Base-by-base conservation (phyloP, 192 early-diverging fungal genomes). In the Glomus cerebriforme region DNA sequence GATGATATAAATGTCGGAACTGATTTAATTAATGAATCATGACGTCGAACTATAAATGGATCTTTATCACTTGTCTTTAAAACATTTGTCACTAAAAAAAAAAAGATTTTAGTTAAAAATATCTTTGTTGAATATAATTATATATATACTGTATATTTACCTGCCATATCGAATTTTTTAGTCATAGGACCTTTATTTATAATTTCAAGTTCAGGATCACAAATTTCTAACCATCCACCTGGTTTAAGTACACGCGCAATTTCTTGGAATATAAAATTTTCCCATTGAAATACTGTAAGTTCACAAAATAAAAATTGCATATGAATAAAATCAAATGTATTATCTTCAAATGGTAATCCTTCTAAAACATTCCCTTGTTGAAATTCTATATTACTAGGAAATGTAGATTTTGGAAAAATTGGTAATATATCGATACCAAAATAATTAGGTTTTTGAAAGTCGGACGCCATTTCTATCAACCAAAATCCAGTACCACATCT, bases 271-370 rank as follows among this genome's bases (percentile, higher is more conserved):
- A 68, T 6, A 12, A 24, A 9, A 5, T 17, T 68, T 37, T 22
- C 7, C 66, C 66, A 68, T 8, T 68, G 7, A 22, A 12, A 19
- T 35, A 19, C 35, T 22, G 32, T 39, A 2, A 35, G 7, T 37
- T 67, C 17, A 37, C 19, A 22, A 17, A 24, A 22, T 22, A 35
- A 12, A 17, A n/a, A 9, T 17, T 12, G 12, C n/a, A 34, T 34
- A n/a, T 67, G 34, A n/a, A 67, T 22, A 4, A 35, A 67, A 68
- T 68, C 66, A 68, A 68, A 68, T 32, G 80, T 84, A 37, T 78
- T 72, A 58, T 86, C 86, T 31, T 83, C 82, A 54, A 84, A 86
- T 13, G 83, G 85, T 59, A 86, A 72, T 32, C 43, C 54, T 34
- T 62, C 29, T 2, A 73, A 32, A 2, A 85, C 13, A 54, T 84